Conservation (phyloP, 371 early-diverging fungal species). For the Sporodiniella umbellata region DNA sequence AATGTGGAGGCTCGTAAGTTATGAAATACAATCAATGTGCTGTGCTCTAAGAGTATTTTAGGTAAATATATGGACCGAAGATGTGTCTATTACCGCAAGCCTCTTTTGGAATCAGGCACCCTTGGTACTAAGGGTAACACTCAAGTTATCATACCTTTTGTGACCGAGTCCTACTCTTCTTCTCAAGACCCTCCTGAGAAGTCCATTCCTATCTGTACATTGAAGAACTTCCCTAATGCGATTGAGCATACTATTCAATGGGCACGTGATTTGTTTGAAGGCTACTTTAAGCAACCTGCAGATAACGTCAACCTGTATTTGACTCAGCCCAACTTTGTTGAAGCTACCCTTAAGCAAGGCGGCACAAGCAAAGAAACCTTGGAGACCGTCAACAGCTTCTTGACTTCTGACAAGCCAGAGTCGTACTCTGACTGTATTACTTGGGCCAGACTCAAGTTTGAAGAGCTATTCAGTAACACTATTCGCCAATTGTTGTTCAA, state of each 20-base stretch:
- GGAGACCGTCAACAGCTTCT: conserved; percentile 63
- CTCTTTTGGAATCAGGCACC: conserved; percentile 98
- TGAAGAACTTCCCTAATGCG: conserved; percentile 99
- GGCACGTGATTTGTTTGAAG: conserved; percentile 98
- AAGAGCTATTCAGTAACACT: conserved; percentile 89
- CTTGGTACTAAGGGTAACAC: conserved; percentile 99
- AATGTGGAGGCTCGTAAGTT: conserved; percentile 96
- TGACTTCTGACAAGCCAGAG: conserved; percentile 77
- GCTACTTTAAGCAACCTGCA: conserved; percentile 87
- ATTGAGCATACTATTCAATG: conserved; percentile 99
- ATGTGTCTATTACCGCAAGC: conserved; percentile 95
- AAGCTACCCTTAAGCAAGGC: conserved; percentile 73
- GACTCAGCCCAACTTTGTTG: conserved; percentile 80
- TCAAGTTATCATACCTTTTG: conserved; percentile 91
- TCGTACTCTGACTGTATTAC: conserved; percentile 89
- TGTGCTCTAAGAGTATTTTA: no score
- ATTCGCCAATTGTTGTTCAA: conserved; percentile 93
- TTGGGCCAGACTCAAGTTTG: conserved; percentile 93
- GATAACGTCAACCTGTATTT: conserved; percentile 94
- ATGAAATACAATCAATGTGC: no score
- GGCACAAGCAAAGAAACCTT: conserved; percentile 78
- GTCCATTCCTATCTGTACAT: conserved; percentile 99
- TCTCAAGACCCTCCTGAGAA: conserved; percentile 99
- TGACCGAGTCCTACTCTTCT: conserved; percentile 99
- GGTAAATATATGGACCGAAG: conserved; percentile 94